A percentile compares a stretch with the other conserved stretches of the same genome.
Evolutionary conservation across 2,329 filamentous ascomycete species (phyloP).

Genomic region (Paracoccidioides brasiliensis): DNA sequence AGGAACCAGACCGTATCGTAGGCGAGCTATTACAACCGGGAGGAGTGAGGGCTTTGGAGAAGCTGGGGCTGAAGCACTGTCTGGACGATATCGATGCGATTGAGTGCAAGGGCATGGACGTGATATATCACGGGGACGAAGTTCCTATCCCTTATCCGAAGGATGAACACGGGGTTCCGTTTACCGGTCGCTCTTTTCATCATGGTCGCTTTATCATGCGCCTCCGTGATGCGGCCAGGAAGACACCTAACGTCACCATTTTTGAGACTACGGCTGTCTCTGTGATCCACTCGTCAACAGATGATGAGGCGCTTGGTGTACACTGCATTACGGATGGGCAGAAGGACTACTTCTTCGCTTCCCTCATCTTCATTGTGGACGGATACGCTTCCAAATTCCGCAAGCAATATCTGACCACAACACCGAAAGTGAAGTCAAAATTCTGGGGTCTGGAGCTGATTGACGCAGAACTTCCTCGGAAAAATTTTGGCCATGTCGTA

Average conservation of each 20-base stretch:
- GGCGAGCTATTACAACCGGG: conserved; percentile 92
- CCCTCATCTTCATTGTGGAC: conserved; percentile 79
- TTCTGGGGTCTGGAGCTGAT: conserved; percentile 92
- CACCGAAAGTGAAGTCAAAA: conserved; percentile 63
- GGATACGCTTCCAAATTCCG: conserved; percentile 89
- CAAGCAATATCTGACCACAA: conserved; percentile 56
- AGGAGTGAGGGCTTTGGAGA: conserved; percentile 65
- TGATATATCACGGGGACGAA: conserved; percentile 63
- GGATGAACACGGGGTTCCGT: conserved; percentile 36
- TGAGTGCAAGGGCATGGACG: conserved; percentile 71
- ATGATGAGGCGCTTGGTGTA: conserved; percentile 68
- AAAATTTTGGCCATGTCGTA: conserved; percentile 73
- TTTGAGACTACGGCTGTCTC: conserved; percentile 78
- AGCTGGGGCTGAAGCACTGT: conserved; percentile 68
- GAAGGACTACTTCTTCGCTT: conserved; percentile 72
- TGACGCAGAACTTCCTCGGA: conserved; percentile 64
- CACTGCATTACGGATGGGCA: conserved; percentile 54
- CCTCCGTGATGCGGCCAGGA: conserved; percentile 60
- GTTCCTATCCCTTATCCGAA: conserved; percentile 69
- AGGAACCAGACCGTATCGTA: conserved; percentile 89
- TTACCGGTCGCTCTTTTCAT: conserved; percentile 74
- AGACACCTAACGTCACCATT: conserved; percentile 71
- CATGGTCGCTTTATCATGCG: conserved; percentile 86
- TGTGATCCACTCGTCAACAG: conserved; percentile 56
- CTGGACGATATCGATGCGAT: conserved; percentile 82